Conservation (phyloP, 768 basidiomycete species). For the Amanita inopinata region DNA sequence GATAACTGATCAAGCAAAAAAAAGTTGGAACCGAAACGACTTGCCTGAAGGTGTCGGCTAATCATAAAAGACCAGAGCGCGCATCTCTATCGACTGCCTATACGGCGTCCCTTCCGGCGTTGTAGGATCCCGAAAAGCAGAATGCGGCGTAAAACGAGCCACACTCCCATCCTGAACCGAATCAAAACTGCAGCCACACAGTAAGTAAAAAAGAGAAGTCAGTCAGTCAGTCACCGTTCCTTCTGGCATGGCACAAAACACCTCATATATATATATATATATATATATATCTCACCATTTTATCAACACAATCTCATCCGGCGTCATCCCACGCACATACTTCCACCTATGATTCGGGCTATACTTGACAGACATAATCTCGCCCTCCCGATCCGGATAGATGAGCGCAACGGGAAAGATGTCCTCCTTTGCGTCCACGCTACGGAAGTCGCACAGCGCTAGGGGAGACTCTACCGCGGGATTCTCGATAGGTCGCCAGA, state of each 20-base stretch:
- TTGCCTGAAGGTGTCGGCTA: no score
- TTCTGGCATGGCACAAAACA: no score
- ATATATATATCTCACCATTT: no score
- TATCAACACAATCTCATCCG: constrained; percentile 26
- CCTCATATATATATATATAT: no score
- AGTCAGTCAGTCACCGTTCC: no score
- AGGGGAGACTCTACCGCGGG: constrained; percentile 30
- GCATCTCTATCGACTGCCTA: constrained; percentile 52
- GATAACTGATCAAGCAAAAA: no score
- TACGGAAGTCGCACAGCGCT: constrained; percentile 30
- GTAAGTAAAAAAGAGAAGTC: no score
- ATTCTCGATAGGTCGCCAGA: constrained; percentile 28
- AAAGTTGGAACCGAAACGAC: no score
- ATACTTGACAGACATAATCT: constrained; percentile 25
- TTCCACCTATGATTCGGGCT: constrained; percentile 27
- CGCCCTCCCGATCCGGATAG: constrained; percentile 27
- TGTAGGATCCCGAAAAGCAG: constrained; percentile 46
- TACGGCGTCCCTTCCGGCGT: constrained; percentile 39
- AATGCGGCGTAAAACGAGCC: constrained; percentile 51
- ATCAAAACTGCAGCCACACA: no score
- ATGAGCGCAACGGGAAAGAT: constrained; percentile 22
- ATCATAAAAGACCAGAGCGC: constrained; percentile 58
- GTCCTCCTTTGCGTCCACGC: constrained; percentile 23
- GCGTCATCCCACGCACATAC: constrained; percentile 24
- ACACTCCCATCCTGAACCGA: constrained; percentile 35